phyloP scores from a whole-genome alignment of 352 stramenopile species.

The Phytopythium aichiense region DNA sequence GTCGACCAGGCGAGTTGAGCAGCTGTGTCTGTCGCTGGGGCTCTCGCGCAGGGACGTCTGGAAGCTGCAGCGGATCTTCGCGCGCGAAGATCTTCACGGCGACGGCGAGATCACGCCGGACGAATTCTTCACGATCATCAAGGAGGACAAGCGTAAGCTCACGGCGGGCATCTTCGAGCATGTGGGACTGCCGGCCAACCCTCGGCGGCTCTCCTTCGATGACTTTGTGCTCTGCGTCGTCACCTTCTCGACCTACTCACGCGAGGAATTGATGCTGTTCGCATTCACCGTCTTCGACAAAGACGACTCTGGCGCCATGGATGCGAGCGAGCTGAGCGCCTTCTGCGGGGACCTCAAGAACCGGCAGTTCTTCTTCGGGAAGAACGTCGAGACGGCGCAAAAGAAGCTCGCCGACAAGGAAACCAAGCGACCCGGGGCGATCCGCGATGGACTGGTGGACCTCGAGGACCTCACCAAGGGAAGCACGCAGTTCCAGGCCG shows the following conservation, averaged over 20 bases:
- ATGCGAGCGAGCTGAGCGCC: slow-evolving; percentile 38
- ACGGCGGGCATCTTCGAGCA: slow-evolving; percentile 49
- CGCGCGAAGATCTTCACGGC: slow-evolving; percentile 37
- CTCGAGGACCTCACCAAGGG: slow-evolving; percentile 51
- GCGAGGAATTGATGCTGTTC: slow-evolving; percentile 51
- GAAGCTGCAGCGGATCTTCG: slow-evolving; percentile 31
- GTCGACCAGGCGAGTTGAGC: slow-evolving; percentile 41
- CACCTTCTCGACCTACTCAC: slow-evolving; percentile 44
- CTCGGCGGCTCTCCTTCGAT: slow-evolving; percentile 45
- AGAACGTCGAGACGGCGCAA: slow-evolving; percentile 56
- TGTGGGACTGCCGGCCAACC: slow-evolving; percentile 24
- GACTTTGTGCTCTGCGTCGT: slow-evolving; percentile 56
- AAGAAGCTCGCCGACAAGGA: slow-evolving; percentile 40
- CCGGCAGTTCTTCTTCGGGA: slow-evolving; percentile 59
- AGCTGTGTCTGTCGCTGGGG: slow-evolving; percentile 44
- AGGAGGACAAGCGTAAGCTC: slow-evolving; percentile 52
- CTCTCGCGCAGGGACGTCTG: slow-evolving; percentile 40
- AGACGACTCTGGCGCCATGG: slow-evolving; percentile 61
- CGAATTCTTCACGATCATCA: slow-evolving; percentile 55
- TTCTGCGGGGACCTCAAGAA: slow-evolving; percentile 60
- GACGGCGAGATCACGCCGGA: slow-evolving; percentile 49
- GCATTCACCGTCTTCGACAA: slow-evolving; percentile 68
- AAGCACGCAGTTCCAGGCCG: slow-evolving; percentile 48
- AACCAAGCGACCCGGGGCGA: not conserved
- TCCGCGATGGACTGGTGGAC: slow-evolving; percentile 33